Conservation (phyloP, 352 stramenopile species). For the Globisporangium megalacanthum region DNA sequence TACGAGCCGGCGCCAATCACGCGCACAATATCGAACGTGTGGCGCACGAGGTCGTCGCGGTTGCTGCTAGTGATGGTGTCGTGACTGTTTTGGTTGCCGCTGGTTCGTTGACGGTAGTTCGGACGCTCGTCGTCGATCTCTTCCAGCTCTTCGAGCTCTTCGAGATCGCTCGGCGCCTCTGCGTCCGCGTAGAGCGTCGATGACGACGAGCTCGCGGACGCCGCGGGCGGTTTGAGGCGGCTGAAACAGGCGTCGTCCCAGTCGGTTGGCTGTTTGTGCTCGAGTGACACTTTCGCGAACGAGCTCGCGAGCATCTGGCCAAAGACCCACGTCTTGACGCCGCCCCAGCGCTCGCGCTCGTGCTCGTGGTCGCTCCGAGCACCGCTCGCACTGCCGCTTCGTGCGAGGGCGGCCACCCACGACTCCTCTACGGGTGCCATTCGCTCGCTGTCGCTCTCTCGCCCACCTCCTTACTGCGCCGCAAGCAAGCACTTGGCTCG, state of each 20-base stretch:
- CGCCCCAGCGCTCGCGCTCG: constrained; percentile 34
- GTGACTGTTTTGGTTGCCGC: not conserved
- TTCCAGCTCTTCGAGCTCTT: constrained; percentile 11
- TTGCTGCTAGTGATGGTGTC: constrained; percentile 5
- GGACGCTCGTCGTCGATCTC: constrained; percentile 6
- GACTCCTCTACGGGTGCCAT: constrained; percentile 15
- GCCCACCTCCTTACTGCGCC: not conserved
- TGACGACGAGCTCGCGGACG: constrained; percentile 46
- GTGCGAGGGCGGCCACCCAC: constrained; percentile 5
- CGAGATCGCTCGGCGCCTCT: constrained; percentile 15
- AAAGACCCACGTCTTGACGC: constrained; percentile 78
- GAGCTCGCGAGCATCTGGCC: constrained; percentile 55
- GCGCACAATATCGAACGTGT: constrained; percentile 65
- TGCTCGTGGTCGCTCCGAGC: constrained; percentile 7
- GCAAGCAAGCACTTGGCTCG: too few species aligned
- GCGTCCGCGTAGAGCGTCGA: constrained; percentile 39
- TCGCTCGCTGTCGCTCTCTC: not conserved
- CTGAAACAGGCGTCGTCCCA: constrained; percentile 26
- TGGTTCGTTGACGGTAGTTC: constrained; percentile 10
- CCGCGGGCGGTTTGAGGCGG: constrained; percentile 13
- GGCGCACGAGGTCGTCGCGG: constrained; percentile 13
- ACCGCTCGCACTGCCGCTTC: constrained; percentile 1
- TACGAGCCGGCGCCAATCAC: constrained; percentile 77
- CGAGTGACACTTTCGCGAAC: constrained; percentile 51
- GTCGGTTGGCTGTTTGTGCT: constrained; percentile 13